Evolutionary conservation across 2,329 filamentous ascomycete genomes (phyloP), one percentile per base, ranked within the genome.

Genomic region (Epichloe coenophiala): DNA sequence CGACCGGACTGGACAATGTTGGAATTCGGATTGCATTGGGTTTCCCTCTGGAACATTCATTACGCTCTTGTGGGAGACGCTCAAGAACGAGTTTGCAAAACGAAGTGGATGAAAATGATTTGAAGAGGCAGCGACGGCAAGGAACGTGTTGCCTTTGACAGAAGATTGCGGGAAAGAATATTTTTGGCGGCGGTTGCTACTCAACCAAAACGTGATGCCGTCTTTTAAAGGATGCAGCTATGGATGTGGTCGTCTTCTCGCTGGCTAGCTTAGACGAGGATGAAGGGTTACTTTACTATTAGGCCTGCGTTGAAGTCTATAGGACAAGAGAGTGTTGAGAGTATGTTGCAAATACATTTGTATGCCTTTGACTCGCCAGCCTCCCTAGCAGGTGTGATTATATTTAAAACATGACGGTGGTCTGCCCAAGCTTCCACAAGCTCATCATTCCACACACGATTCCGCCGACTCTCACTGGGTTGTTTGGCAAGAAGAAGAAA

Each of bases 11-110:
- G 55, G 54, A 60, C 55, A 56, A 54, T 31, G 57, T 19, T 59
- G 57, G 54, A 59, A 56, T 55, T 53, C 49, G 57, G 55, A 55
- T 53, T 51, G 59, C 51, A 57, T 53, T 57, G 57, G 55, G 56
- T 21, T n/a, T 48, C 35, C 41, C 13, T 19, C 42, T 37, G 54
- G 54, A 56, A 60, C 57, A 61, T 56, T 58, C 54, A 49, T 36
- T 56, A 39, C 55, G 19, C 11, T 36, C 21, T 38, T 36, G 41
- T 40, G 38, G 35, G 27, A 17, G 41, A 13, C 11, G 15, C 35
- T 33, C 35, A 38, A 40, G 23, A 50, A 45, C 41, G 27, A 45
- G 19, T 21, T 17, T 23, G 21, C 41, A 36, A 44, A 59, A 60
- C 50, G 53, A 56, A 46, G 51, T 50, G 37, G 54, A 56, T 54